Evolutionary conservation across 2,329 filamentous ascomycete species (phyloP).

Genomic region (Fusarium nurragi): DNA sequence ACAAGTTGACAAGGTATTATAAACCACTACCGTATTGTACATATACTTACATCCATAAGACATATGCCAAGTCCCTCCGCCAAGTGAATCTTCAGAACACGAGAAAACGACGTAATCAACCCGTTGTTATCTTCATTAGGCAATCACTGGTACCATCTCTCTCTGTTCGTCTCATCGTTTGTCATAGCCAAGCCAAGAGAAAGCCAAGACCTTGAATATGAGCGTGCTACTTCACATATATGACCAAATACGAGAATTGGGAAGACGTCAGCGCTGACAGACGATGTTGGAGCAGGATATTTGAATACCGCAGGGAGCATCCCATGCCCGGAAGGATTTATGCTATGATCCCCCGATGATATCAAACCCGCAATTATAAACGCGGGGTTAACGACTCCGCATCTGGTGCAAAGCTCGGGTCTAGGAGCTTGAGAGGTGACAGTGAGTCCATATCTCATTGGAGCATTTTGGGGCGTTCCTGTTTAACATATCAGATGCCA

Average conservation of each 20-base stretch:
- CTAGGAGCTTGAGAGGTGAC: neutral
- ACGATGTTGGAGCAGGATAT: neutral
- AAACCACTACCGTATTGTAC: neutral
- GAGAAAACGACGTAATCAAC: neutral
- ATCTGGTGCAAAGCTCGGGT: conserved; percentile 12
- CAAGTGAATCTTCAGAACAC: neutral
- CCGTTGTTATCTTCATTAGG: neutral
- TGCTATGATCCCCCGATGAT: conserved; percentile 15
- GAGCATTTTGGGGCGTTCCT: conserved; percentile 1
- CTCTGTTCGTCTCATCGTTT: neutral
- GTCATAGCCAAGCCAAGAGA: neutral
- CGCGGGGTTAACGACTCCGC: conserved; percentile 15
- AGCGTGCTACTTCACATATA: conserved; percentile 2
- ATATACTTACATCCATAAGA: neutral
- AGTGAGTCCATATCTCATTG: conserved; percentile 9
- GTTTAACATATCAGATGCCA: conserved; percentile 9
- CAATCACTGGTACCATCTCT: neutral
- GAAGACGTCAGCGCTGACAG: conserved; percentile 5
- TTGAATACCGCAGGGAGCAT: neutral
- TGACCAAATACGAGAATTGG: conserved; percentile 1
- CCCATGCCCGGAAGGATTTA: conserved; percentile 1
- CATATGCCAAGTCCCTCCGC: neutral
- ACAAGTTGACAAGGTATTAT: neutral
- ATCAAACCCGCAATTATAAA: conserved; percentile 25
- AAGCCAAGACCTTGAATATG: conserved; percentile 16